These are phyloP conservation scores for Cryptosporidium xiaoi DNA, from an alignment of 169 alveolate species.

Conservation along the genomic window DNA sequence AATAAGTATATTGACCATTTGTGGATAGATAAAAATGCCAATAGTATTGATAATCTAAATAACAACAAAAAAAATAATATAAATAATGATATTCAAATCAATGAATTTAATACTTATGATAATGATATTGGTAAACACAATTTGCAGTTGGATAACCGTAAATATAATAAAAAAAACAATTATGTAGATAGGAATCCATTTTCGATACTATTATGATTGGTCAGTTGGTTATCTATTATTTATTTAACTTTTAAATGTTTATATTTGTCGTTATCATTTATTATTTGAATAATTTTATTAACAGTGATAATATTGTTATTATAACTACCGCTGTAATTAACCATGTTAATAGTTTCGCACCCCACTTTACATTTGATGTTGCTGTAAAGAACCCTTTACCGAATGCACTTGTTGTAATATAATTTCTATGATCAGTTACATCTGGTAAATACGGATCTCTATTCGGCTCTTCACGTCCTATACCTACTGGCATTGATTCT, in stretches of 20 bases:
- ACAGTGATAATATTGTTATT: constrained; percentile 58
- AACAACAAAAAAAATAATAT: neutral
- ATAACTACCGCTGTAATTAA: constrained; percentile 66
- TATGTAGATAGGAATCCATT: constrained; percentile 35
- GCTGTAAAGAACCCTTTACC: constrained; percentile 71
- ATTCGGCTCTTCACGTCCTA: constrained; percentile 91
- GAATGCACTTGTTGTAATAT: constrained; percentile 78
- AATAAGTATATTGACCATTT: constrained; percentile 32
- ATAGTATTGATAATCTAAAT: neutral
- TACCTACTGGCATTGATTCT: constrained; percentile 88
- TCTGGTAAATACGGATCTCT: constrained; percentile 89
- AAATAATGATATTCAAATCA: neutral
- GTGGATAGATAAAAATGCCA: constrained; percentile 14
- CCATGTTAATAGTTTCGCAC: constrained; percentile 70
- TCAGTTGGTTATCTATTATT: neutral
- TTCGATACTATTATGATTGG: constrained; percentile 1
- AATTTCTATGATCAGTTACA: constrained; percentile 88
- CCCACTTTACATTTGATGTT: constrained; percentile 70
- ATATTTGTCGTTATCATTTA: neutral
- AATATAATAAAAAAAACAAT: constrained; percentile 3
- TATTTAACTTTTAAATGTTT: neutral
- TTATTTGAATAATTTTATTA: constrained; percentile 66
- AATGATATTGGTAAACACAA: too few relatives aligned
- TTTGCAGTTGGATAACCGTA: neutral
- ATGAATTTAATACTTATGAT: neutral